These are phyloP conservation scores for Pseudogymnoascus sp. DNA, from an alignment of 2,329 filamentous ascomycete species.

Conservation along the genomic window DNA sequence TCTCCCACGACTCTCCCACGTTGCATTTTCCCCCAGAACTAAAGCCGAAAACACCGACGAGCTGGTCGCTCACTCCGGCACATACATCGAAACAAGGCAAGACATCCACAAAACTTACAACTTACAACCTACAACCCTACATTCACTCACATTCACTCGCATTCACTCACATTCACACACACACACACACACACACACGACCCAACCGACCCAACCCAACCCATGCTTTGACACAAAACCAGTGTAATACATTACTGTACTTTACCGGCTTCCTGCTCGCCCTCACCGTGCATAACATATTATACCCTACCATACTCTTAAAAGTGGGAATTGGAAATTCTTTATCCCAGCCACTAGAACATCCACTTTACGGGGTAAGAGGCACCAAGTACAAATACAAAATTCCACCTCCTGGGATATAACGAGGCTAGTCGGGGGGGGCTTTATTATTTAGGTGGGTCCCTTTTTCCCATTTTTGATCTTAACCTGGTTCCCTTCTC, in stretches of 20 bases:
- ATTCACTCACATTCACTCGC: too few relatives aligned
- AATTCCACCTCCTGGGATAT: not conserved
- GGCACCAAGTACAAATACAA: not conserved
- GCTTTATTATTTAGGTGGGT: not conserved
- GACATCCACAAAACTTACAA: too few relatives aligned
- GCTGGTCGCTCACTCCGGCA: too few relatives aligned
- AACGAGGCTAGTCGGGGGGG: not conserved
- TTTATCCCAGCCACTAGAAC: not conserved
- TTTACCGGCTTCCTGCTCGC: not conserved
- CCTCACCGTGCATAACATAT: not conserved
- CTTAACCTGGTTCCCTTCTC: not conserved
- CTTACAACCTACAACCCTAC: too few relatives aligned
- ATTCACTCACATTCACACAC: too few relatives aligned
- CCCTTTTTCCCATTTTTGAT: not conserved
- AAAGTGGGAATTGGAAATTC: not conserved
- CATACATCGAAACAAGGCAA: too few relatives aligned
- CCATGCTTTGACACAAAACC: not conserved
- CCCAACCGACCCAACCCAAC: too few relatives aligned
- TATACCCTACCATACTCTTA: not conserved
- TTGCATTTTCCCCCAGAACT: not conserved
- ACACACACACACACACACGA: too few relatives aligned
- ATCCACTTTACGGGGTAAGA: not conserved
- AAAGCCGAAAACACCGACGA: not conserved
- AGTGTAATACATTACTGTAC: not conserved
- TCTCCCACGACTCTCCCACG: not conserved